Percentiles rank a stretch among this genome's conserved stretches.
phyloP scores from a whole-genome alignment of 73 alveolate genomes.

The Paramecium sexaurelia region DNA sequence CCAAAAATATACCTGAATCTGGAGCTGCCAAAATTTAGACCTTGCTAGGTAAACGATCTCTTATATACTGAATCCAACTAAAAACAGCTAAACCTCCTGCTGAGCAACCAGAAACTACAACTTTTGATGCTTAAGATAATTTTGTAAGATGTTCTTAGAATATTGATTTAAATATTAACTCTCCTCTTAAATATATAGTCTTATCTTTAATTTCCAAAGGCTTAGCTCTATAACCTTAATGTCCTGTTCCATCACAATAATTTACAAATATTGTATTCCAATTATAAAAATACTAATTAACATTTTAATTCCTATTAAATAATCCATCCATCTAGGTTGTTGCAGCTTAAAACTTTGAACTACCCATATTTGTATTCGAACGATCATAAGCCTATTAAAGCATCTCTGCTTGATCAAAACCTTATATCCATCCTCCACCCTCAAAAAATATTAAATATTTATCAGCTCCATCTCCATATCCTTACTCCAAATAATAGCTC shows the following conservation, averaged over 20 bases:
- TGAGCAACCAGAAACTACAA: conserved; percentile 61
- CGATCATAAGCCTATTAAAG: conserved; percentile 12
- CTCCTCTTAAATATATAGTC: conserved; percentile 50
- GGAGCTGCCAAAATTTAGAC: conserved; percentile 58
- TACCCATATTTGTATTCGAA: not conserved
- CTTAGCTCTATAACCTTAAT: conserved; percentile 42
- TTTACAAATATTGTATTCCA: conserved; percentile 61
- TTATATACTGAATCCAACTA: conserved; percentile 55
- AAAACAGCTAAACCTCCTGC: conserved; percentile 68
- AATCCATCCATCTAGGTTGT: conserved; percentile 32
- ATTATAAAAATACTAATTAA: conserved; percentile 52
- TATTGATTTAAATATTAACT: conserved; percentile 42
- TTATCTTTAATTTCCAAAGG: conserved; percentile 12
- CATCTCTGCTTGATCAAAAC: not conserved
- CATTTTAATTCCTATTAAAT: not conserved
- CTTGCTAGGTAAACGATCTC: conserved; percentile 33
- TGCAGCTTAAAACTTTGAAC: not conserved
- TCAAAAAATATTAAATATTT: conserved; percentile 35
- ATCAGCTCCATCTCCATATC: conserved; percentile 28
- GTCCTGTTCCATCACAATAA: conserved; percentile 70
- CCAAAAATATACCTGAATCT: conserved; percentile 65
- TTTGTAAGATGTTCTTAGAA: not conserved
- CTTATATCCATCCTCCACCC: conserved; percentile 60
- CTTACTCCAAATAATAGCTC: conserved; percentile 38
- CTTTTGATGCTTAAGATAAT: not conserved